These are phyloP conservation scores for Solanum tarijense DNA, from an alignment of 257 asterid genomes.

Conservation along the genomic window DNA sequence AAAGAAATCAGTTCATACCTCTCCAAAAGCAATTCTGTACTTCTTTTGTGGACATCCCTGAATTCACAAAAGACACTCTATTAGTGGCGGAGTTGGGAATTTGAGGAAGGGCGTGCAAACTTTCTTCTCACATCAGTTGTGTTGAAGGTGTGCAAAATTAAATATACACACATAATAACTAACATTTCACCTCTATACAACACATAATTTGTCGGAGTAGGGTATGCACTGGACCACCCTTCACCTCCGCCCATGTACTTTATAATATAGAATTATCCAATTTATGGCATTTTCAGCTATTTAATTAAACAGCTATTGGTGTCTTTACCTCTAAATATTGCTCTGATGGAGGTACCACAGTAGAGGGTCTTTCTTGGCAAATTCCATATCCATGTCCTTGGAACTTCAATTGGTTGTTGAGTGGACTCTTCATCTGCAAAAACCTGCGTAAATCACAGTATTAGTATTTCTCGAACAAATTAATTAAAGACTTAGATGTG, in stretches of 20 bases:
- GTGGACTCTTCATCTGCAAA: conserved; percentile 32
- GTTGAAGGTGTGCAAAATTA: background rate
- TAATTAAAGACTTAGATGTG: background rate
- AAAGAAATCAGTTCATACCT: conserved; percentile 10
- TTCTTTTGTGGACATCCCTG: conserved; percentile 18
- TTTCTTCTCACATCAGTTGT: background rate
- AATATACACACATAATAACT: background rate
- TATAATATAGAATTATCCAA: background rate
- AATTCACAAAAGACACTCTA: background rate
- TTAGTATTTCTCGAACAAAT: background rate
- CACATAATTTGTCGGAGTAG: background rate
- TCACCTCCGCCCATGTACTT: background rate
- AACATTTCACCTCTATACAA: background rate
- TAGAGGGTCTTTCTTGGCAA: conserved; percentile 10
- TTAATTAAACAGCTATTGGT: background rate
- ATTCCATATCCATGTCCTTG: conserved; percentile 3
- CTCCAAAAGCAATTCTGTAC: conserved; percentile 14
- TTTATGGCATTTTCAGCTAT: background rate
- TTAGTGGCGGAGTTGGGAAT: background rate
- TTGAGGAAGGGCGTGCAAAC: background rate
- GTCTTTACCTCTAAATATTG: conserved; percentile 24
- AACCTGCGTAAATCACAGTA: conserved; percentile 7
- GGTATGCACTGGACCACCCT: background rate
- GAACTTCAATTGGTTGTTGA: conserved; percentile 14
- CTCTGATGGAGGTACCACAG: conserved; percentile 15